Evolutionary conservation across 768 basidiomycete species (phyloP).

Genomic region (Termitomyces sp.): DNA sequence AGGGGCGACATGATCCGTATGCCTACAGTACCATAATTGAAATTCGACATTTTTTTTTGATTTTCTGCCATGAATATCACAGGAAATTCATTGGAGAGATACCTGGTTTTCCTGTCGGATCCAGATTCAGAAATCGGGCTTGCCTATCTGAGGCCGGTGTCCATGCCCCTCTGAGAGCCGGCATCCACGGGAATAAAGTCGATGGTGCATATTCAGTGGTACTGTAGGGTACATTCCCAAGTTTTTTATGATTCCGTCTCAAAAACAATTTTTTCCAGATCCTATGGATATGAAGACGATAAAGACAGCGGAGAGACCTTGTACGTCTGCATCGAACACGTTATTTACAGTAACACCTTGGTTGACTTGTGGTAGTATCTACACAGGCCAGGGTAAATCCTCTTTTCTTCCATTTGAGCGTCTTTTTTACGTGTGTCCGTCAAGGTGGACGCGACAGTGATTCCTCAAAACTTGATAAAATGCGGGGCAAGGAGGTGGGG

Average conservation of each 20-base stretch:
- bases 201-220: slow-evolving; percentile 36
- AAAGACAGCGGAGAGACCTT: slow-evolving; percentile 29
- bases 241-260: not conserved
- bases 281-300: slow-evolving; percentile 37
- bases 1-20: slow-evolving; percentile 3
- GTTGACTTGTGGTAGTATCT: slow-evolving; percentile 11
- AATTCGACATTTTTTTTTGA: not conserved
- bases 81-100: slow-evolving; percentile 27
- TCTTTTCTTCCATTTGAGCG: not conserved
- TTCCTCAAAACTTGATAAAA: slow-evolving; percentile 5
- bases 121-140: slow-evolving; percentile 16
- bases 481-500: slow-evolving; percentile 16
- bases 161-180: slow-evolving; percentile 27
- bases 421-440: not conserved
- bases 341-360: not conserved
- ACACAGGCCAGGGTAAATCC: slow-evolving; percentile 17
- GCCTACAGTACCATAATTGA: not conserved
- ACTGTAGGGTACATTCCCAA: slow-evolving; percentile 14
- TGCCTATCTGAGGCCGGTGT: slow-evolving; percentile 22
- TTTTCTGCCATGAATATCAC: not conserved
- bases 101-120: slow-evolving; percentile 14
- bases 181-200: slow-evolving; percentile 28
- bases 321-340: slow-evolving; percentile 17
- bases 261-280: slow-evolving; percentile 8
- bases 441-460: slow-evolving; percentile 14